phyloP scores from a whole-genome alignment of 345 rosid species.

The Rhodamnia argentea region DNA sequence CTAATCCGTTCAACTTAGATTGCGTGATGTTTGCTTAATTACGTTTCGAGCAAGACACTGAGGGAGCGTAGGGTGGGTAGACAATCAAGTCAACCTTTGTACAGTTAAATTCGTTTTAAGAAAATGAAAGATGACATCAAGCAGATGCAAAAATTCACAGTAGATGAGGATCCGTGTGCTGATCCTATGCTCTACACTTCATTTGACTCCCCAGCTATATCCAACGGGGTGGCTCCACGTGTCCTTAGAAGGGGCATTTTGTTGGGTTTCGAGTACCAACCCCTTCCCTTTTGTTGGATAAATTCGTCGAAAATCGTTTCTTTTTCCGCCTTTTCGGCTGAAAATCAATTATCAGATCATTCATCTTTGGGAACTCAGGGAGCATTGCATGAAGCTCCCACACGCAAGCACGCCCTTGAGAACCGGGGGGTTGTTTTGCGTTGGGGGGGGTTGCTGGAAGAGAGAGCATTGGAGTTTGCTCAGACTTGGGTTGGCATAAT shows the following conservation, averaged over 20 bases:
- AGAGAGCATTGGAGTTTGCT: constrained; percentile 37
- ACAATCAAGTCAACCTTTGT: neutral
- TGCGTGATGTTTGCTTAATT: neutral
- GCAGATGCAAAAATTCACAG: neutral
- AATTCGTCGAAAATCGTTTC: neutral
- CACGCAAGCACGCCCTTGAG: neutral
- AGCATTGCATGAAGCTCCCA: neutral
- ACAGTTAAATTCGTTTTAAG: neutral
- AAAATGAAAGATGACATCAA: neutral
- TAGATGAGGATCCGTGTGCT: neutral
- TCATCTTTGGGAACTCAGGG: neutral
- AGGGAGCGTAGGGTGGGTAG: neutral
- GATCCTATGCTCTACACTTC: neutral
- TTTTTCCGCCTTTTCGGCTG: neutral
- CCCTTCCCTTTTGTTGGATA: neutral
- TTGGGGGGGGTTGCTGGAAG: neutral
- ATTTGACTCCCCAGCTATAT: neutral
- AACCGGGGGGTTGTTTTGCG: neutral
- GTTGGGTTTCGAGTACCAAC: no score
- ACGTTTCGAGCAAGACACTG: neutral
- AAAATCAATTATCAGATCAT: neutral
- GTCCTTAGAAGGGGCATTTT: no score
- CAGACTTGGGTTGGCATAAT: constrained; percentile 22
- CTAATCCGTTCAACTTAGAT: neutral
- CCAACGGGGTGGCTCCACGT: neutral